Evolutionary conservation across 495 filamentous ascomycete species (phyloP).

Genomic region (Annulohypoxylon stygium): DNA sequence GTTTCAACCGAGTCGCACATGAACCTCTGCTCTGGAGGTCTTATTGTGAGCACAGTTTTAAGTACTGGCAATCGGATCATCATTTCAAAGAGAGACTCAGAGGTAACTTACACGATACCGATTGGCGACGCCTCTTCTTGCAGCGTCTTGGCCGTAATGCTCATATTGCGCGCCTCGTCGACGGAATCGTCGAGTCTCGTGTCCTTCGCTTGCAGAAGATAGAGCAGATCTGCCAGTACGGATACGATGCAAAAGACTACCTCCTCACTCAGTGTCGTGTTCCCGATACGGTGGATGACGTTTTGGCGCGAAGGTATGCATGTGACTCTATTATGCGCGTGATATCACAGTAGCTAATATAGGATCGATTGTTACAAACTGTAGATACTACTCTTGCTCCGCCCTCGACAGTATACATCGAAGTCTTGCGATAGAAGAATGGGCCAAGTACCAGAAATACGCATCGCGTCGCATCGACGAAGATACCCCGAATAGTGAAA

Average conservation of each 20-base stretch:
- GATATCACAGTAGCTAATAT: conserved; percentile 16
- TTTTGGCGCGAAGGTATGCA: conserved; percentile 81
- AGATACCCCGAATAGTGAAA: conserved; percentile 42
- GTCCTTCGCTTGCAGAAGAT: conserved; percentile 76
- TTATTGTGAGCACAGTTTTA: conserved; percentile 75
- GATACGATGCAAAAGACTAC: conserved; percentile 90
- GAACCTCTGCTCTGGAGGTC: conserved; percentile 83
- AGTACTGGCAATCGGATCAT: conserved; percentile 80
- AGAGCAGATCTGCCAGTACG: conserved; percentile 74
- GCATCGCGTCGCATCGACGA: conserved; percentile 62
- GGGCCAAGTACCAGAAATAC: conserved; percentile 66
- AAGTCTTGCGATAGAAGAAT: conserved; percentile 79
- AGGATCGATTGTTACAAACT: conserved; percentile 16
- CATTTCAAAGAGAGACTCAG: conserved; percentile 68
- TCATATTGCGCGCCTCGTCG: conserved; percentile 68
- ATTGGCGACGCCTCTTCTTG: conserved; percentile 84
- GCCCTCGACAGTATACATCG: conserved; percentile 85
- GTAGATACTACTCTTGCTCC: conserved; percentile 79
- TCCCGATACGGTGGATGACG: conserved; percentile 74
- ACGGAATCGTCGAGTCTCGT: conserved; percentile 78
- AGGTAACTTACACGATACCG: conserved; percentile 63
- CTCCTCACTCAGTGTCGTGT: conserved; percentile 74
- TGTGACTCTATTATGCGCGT: background rate
- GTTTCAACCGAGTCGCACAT: conserved; percentile 73
- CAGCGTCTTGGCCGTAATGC: conserved; percentile 67